Evolutionary conservation across 495 filamentous ascomycete genomes (phyloP), one percentile per base, ranked within the genome.

Genomic region (Aspergillus olivimuriae): DNA sequence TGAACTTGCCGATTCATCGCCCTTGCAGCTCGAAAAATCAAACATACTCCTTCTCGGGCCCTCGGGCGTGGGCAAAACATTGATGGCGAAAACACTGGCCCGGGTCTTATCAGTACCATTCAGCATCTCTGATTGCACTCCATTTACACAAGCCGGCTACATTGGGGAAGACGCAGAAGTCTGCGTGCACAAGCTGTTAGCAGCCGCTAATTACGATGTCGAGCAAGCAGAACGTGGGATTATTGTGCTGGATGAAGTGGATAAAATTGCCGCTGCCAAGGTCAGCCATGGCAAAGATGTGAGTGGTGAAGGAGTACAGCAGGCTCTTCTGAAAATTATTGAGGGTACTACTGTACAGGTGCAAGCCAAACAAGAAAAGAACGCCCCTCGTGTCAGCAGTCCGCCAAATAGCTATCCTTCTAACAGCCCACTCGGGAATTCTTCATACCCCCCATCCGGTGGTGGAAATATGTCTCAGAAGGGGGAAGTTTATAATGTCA

Each of bases 141-240:
- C 92, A 3, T 91, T 98, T 50, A 98, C 92, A 2, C 89, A 95
- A 70, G 89, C 92, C 4, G 92, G 92, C 11, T 98, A 98, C 57
- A 95, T 98, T 44, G 92, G 92, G 43, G 90, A 96, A 58, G 92
- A 98, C 56, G 90, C 86, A 34, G 92, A 98, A 54, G 80, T 86
- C 1, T 95, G 89, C 53, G 87, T 98, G 15, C 87, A 94, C 52
- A 78, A 91, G 19, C 74, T 98, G 22, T 70, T 98, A 7, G 84
- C 89, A 45, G 90, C 94, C 38, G 83, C 90, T 15, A 86, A 94
- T 61, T 94, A 94, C 68, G 86, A 94, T 52, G 79, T 92, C 15
- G 79, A 82, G 41, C 81, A 83, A 33, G 84, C 88, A 22, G 92
- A 98, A 59, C 78, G 83, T 22, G 92, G 92, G 8, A 97, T 98